phyloP scores from a whole-genome alignment of 345 rosid species.

The Eucalyptus albens region DNA sequence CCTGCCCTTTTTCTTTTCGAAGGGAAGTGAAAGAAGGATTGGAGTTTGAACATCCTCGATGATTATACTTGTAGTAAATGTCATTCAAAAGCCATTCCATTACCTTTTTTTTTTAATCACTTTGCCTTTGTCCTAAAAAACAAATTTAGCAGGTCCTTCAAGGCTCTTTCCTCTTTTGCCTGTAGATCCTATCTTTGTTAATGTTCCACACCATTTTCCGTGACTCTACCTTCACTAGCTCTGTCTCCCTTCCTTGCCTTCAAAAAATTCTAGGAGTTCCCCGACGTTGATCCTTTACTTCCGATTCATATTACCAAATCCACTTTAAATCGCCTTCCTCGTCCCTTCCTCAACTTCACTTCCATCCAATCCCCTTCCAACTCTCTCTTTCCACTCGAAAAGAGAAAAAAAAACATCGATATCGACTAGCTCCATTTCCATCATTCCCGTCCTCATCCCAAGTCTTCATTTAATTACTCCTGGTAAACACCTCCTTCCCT shows the following conservation, averaged over 20 bases:
- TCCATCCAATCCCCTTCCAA: background rate
- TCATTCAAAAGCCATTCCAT: background rate
- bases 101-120: background rate
- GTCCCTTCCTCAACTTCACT: background rate
- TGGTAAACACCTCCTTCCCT: background rate
- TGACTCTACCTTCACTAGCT: background rate
- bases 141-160: background rate
- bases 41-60: background rate
- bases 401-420: background rate
- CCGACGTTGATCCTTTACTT: background rate
- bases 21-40: background rate
- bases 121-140: background rate
- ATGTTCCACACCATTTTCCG: too few species aligned
- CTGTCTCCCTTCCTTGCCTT: background rate
- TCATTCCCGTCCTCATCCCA: background rate
- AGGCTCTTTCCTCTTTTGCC: background rate
- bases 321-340: background rate
- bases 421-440: background rate
- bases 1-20: background rate
- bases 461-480: background rate
- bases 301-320: background rate
- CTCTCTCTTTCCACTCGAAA: background rate
- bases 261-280: background rate
- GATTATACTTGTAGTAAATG: background rate
- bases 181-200: background rate